Percentiles rank a stretch among this genome's conserved stretches.
phyloP scores from a whole-genome alignment of 768 basidiomycete genomes.

The Suillus clintonianus region DNA sequence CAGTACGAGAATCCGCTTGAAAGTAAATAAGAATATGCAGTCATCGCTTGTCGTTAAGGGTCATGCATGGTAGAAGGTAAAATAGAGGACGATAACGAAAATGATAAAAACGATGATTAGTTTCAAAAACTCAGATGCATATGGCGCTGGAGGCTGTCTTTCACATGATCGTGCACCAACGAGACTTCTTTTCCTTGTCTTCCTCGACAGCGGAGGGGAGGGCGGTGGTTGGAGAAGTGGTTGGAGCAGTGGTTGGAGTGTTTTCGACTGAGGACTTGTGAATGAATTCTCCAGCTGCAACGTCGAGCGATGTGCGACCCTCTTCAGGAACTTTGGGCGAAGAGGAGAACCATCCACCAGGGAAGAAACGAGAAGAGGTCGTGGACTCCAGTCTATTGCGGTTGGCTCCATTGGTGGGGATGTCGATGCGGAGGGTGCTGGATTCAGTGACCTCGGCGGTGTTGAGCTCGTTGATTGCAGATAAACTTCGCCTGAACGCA shows the following conservation, averaged over 20 bases:
- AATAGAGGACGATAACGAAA: background rate
- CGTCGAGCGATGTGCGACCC: constrained; percentile 49
- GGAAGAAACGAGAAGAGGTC: constrained; percentile 58
- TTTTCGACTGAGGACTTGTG: constrained; percentile 6
- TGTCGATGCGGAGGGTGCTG: constrained; percentile 12
- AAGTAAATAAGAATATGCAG: constrained; percentile 9
- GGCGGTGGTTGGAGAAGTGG: constrained; percentile 5
- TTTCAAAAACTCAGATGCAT: constrained; percentile 12
- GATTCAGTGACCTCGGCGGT: background rate
- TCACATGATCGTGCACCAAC: constrained; percentile 20
- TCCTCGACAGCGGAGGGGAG: constrained; percentile 12
- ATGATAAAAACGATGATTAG: constrained; percentile 3
- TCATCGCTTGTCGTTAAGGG: constrained; percentile 1
- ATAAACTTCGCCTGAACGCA: constrained; percentile 6
- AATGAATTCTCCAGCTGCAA: constrained; percentile 50
- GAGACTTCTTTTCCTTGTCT: constrained; percentile 15
- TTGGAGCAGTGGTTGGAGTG: constrained; percentile 8
- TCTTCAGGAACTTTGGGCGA: constrained; percentile 40
- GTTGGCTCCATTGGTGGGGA: constrained; percentile 12
- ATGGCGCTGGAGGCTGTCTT: constrained; percentile 3
- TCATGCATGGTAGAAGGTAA: background rate
- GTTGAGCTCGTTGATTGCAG: constrained; percentile 10
- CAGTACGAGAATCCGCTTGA: constrained; percentile 1
- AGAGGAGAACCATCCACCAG: constrained; percentile 50
- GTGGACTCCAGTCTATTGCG: constrained; percentile 52